Evolutionary conservation across 257 asterid species (phyloP).

Genomic region (Solanum infundibuliforme): DNA sequence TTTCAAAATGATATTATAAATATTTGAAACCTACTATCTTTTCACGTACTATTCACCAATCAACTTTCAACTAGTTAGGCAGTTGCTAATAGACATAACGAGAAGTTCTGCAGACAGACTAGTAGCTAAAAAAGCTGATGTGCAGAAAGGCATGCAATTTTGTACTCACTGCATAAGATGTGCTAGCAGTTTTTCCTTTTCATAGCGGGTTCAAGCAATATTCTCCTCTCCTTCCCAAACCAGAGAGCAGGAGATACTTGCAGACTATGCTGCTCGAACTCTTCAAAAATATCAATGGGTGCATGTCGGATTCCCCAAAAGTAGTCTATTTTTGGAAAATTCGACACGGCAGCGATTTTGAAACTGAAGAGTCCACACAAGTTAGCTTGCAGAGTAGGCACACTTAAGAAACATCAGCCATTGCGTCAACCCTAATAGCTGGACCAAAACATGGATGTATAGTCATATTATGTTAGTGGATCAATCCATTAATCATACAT

Average conservation of each 20-base stretch:
- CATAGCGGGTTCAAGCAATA: neutral
- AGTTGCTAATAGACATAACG: neutral
- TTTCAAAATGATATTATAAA: neutral
- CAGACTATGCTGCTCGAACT: neutral
- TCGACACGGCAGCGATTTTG: neutral
- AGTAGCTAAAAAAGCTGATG: neutral
- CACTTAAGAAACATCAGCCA: neutral
- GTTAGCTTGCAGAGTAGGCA: neutral
- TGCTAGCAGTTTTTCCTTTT: neutral
- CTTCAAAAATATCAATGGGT: neutral
- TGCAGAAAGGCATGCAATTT: neutral
- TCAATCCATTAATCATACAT: neutral
- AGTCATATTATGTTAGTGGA: neutral
- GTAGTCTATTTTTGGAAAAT: neutral
- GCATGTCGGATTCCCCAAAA: neutral
- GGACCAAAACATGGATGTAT: neutral
- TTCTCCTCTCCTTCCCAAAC: neutral
- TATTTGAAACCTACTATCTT: neutral
- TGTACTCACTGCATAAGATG: neutral
- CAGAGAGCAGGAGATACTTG: neutral
- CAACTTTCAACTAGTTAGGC: neutral
- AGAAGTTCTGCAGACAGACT: neutral
- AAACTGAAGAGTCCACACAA: neutral
- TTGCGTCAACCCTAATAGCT: neutral
- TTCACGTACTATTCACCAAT: neutral